Conservation (phyloP, 2,329 filamentous ascomycete species). For the Verticillium nonalfalfae region DNA sequence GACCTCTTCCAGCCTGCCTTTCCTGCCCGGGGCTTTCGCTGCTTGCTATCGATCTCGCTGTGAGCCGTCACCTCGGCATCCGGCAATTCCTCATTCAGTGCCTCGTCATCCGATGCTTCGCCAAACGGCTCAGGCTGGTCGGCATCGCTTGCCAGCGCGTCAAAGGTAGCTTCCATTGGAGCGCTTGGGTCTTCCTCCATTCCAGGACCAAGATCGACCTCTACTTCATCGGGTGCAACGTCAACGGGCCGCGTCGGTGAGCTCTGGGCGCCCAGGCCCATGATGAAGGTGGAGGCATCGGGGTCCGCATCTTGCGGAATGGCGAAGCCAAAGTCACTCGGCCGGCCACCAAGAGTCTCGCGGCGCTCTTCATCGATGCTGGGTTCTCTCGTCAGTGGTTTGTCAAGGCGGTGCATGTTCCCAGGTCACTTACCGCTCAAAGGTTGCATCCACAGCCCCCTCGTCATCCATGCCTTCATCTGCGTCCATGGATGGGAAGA, state of each 20-base stretch:
- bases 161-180: neutral
- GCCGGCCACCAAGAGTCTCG: constrained; percentile 28
- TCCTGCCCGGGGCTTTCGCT: constrained; percentile 26
- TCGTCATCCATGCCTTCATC: constrained; percentile 23
- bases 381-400: neutral
- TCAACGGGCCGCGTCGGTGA: constrained; percentile 7
- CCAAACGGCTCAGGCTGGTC: neutral
- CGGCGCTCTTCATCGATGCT: constrained; percentile 32
- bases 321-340: constrained; percentile 46
- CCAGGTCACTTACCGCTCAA: constrained; percentile 31
- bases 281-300: constrained; percentile 41
- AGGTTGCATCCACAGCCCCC: constrained; percentile 29
- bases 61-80: constrained; percentile 13
- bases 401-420: neutral
- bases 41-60: constrained; percentile 15
- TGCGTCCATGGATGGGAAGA: constrained; percentile 33
- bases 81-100: constrained; percentile 13
- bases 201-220: neutral
- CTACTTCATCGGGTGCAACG: constrained; percentile 1
- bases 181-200: neutral
- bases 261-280: constrained; percentile 23
- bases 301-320: constrained; percentile 40
- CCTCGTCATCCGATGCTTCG: constrained; percentile 16
- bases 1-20: constrained; percentile 49
- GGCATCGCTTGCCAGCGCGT: neutral